Conservation (phyloP, 1,139 yeast genomes). For the Scheffersomyces segobiensis region DNA sequence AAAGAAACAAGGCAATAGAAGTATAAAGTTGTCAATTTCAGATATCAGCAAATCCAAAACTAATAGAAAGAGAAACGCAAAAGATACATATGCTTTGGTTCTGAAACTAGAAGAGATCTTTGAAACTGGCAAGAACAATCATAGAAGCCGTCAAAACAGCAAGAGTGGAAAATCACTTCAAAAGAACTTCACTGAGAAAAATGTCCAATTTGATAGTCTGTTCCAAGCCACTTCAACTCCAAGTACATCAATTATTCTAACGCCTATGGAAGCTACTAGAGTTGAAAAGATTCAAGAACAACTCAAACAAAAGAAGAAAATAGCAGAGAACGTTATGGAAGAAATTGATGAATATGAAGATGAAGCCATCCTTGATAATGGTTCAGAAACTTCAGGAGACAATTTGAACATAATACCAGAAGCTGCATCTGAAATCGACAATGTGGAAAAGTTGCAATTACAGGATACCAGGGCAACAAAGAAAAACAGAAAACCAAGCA, state of each 20-base stretch:
- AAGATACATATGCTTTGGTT: slow-evolving; percentile 15
- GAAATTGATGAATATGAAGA: not conserved
- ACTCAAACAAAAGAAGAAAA: not conserved
- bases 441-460: not conserved
- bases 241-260: slow-evolving; percentile 6
- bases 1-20: not conserved
- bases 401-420: not conserved
- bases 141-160: slow-evolving; percentile 18
- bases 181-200: not conserved
- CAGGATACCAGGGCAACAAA: not conserved
- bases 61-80: not conserved
- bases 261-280: slow-evolving; percentile 5
- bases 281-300: slow-evolving; percentile 10
- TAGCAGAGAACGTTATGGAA: not conserved
- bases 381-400: not conserved
- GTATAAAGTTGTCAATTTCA: not conserved
- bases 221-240: slow-evolving; percentile 19
- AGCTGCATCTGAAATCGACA: too few relatives aligned
- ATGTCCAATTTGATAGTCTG: not conserved
- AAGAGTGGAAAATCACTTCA: not conserved
- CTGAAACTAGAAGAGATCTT: slow-evolving; percentile 36
- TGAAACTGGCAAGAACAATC: slow-evolving; percentile 20
- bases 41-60: not conserved
- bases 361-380: not conserved
- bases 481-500: not conserved